phyloP scores from a whole-genome alignment of 257 asterid genomes.

The Solanum chiquidenum region DNA sequence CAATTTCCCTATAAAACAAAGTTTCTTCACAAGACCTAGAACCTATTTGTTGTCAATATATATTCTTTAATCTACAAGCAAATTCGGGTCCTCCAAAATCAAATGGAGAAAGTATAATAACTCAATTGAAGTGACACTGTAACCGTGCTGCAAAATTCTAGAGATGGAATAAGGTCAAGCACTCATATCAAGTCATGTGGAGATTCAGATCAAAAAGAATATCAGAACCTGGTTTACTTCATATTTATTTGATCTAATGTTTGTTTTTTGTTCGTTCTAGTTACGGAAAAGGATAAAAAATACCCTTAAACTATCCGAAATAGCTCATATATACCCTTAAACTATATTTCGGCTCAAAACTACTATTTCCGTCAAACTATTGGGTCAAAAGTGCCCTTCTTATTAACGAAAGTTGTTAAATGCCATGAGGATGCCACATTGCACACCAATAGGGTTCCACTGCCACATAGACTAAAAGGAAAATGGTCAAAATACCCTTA shows the following conservation, averaged over 20 bases:
- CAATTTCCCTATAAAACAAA: not conserved
- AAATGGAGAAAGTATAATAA: not conserved
- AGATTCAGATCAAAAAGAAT: not conserved
- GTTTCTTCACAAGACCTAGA: not conserved
- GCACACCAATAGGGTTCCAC: no score
- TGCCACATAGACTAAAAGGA: no score
- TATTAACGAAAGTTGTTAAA: no score
- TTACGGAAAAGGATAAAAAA: not conserved
- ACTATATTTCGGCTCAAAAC: no score
- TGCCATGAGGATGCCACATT: no score
- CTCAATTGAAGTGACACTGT: not conserved
- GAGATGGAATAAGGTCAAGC: not conserved
- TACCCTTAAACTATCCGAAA: no score
- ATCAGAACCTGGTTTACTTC: not conserved
- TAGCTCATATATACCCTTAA: no score
- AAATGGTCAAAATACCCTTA: no score
- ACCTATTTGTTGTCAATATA: not conserved
- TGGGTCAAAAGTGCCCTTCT: no score
- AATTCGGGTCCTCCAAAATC: not conserved
- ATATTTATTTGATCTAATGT: not conserved
- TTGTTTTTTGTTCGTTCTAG: not conserved
- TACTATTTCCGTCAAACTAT: no score
- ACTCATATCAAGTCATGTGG: not conserved
- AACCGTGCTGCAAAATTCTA: not conserved
- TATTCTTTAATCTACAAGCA: not conserved